These are phyloP conservation scores for Rubia tinctorum DNA, from an alignment of 305 asterid genomes.

Conservation along the genomic window DNA sequence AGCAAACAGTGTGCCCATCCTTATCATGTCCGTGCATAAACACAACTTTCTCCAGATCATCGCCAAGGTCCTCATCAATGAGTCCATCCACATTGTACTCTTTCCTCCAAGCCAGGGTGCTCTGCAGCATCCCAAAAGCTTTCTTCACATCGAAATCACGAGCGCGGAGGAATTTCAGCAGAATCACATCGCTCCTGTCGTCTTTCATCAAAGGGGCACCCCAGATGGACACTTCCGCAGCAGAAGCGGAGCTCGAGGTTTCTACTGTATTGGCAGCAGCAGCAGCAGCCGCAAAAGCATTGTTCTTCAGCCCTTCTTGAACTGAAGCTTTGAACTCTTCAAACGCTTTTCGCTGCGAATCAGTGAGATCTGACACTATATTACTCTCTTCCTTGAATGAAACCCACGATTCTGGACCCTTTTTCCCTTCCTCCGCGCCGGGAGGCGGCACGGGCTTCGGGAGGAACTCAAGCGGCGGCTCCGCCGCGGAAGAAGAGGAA, in stretches of 20 bases:
- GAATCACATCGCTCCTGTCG: conserved; percentile 63
- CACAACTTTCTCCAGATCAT: conserved; percentile 78
- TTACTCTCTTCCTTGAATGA: conserved; percentile 89
- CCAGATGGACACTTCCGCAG: conserved; percentile 62
- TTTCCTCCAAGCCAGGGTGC: conserved; percentile 68
- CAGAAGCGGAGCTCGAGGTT: conserved; percentile 25
- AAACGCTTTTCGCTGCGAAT: conserved; percentile 42
- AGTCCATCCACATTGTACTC: conserved; percentile 61
- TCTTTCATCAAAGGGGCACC: conserved; percentile 75
- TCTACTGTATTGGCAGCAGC: conserved; percentile 2
- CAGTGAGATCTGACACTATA: conserved; percentile 64
- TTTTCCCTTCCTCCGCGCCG: conserved; percentile 26
- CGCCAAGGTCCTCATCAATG: conserved; percentile 72
- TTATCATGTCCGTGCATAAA: conserved; percentile 88
- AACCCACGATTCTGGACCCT: conserved; percentile 46
- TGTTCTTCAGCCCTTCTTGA: conserved; percentile 38
- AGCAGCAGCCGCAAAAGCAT: conserved; percentile 20
- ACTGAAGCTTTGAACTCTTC: conserved; percentile 51
- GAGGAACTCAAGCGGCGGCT: conserved; percentile 6
- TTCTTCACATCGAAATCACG: conserved; percentile 82
- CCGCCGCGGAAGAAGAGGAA: conserved; percentile 12
- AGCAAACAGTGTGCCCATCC: conserved; percentile 89
- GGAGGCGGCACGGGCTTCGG: conserved; percentile 11
- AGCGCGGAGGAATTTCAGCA: conserved; percentile 79
- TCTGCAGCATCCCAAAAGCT: conserved; percentile 61